Percentiles rank a stretch among this genome's conserved stretches.
phyloP scores from a whole-genome alignment of 495 filamentous ascomycete species.

The Cenococcum geophilum region DNA sequence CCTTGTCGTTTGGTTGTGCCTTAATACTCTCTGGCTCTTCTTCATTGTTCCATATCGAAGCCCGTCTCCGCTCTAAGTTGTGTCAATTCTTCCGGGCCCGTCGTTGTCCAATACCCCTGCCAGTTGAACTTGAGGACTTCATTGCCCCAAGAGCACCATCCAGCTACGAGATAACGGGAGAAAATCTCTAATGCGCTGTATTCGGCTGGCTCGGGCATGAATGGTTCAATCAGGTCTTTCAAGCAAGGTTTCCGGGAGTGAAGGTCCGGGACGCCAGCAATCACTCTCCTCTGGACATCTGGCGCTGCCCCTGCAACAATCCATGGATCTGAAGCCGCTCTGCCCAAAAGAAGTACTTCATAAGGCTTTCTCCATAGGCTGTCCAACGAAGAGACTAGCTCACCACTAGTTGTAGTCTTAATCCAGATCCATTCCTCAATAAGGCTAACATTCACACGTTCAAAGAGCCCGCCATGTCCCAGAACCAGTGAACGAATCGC shows the following conservation, averaged over 20 bases:
- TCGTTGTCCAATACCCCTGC: slow-evolving; percentile 57
- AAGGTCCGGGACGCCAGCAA: slow-evolving; percentile 78
- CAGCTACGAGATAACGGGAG: slow-evolving; percentile 74
- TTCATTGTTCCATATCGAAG: not conserved
- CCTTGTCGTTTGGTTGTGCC: no score
- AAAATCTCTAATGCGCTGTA: slow-evolving; percentile 80
- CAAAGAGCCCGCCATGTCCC: slow-evolving; percentile 49
- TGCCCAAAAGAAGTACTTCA: slow-evolving; percentile 70
- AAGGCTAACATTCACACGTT: slow-evolving; percentile 55
- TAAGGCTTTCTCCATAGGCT: slow-evolving; percentile 77
- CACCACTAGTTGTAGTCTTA: slow-evolving; percentile 67
- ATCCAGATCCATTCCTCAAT: slow-evolving; percentile 89
- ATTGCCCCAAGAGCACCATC: slow-evolving; percentile 87
- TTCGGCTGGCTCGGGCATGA: slow-evolving; percentile 40
- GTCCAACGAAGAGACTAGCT: slow-evolving; percentile 63
- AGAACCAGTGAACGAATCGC: slow-evolving; percentile 55
- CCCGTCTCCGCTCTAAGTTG: not conserved
- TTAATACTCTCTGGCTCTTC: not conserved
- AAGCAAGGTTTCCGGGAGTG: slow-evolving; percentile 86
- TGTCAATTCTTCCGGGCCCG: not conserved
- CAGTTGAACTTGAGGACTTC: slow-evolving; percentile 78
- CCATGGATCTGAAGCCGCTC: slow-evolving; percentile 9
- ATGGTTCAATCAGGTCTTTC: slow-evolving; percentile 49
- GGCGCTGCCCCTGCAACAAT: slow-evolving; percentile 11
- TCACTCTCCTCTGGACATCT: slow-evolving; percentile 47